These are phyloP conservation scores for Orobanche coerulescens DNA, from an alignment of 257 asterid species.

Conservation along the genomic window DNA sequence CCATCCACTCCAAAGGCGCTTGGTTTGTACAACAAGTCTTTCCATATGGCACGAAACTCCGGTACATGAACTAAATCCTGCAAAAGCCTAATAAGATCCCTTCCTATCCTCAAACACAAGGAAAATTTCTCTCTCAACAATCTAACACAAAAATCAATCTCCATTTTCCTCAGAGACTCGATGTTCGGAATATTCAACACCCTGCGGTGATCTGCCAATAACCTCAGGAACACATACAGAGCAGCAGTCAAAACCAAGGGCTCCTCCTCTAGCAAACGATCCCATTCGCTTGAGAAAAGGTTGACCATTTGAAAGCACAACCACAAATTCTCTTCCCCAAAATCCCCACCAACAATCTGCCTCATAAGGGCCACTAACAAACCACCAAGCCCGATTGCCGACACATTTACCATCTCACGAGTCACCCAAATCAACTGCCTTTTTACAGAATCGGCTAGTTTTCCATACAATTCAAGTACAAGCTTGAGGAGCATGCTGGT, in stretches of 20 bases:
- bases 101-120: constrained; percentile 68
- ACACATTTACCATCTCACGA: constrained; percentile 48
- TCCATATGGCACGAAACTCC: constrained; percentile 63
- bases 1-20: constrained; percentile 34
- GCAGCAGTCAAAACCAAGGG: constrained; percentile 55
- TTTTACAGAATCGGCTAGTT: constrained; percentile 42
- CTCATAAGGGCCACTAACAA: constrained; percentile 56
- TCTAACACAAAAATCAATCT: constrained; percentile 51
- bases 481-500: constrained; percentile 44
- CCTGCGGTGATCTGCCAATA: constrained; percentile 66
- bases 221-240: constrained; percentile 58
- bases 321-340: constrained; percentile 61
- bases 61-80: constrained; percentile 70
- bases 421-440: constrained; percentile 56
- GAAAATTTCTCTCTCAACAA: constrained; percentile 49
- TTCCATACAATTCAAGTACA: constrained; percentile 45
- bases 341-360: constrained; percentile 74
- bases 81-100: constrained; percentile 77
- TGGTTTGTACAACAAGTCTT: constrained; percentile 55
- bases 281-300: constrained; percentile 46
- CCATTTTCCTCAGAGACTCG: constrained; percentile 44
- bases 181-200: constrained; percentile 29
- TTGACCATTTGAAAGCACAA: constrained; percentile 55
- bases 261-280: constrained; percentile 47
- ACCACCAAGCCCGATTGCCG: constrained; percentile 57